phyloP scores from a whole-genome alignment of 1,284 basidiomycete species.

The Austropuccinia psidii region DNA sequence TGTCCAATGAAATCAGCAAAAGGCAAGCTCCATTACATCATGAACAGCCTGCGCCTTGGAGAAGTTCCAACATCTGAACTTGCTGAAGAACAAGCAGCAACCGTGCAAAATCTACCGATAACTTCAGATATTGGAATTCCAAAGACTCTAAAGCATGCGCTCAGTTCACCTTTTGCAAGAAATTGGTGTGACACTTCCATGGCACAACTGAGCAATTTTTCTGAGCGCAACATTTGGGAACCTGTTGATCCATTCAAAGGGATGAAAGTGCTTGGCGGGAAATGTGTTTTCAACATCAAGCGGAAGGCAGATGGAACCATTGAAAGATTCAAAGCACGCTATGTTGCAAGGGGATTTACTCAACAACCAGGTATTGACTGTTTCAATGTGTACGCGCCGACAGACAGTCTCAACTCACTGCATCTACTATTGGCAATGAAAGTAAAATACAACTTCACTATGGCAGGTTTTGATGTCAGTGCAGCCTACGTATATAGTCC shows the following conservation, averaged over 20 bases:
- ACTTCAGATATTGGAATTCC: background rate
- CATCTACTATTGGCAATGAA: background rate
- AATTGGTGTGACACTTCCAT: too few relatives aligned
- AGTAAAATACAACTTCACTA: background rate
- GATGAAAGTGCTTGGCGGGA: background rate
- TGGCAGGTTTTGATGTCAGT: conserved; percentile 1
- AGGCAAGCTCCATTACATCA: background rate
- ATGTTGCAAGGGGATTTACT: background rate
- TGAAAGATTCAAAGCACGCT: background rate
- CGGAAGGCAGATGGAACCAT: background rate
- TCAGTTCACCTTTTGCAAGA: too few relatives aligned
- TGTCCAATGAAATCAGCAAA: background rate
- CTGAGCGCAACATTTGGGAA: too few relatives aligned
- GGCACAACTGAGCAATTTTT: too few relatives aligned
- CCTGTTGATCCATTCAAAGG: background rate
- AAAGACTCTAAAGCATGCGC: background rate
- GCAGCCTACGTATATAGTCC: conserved; percentile 13
- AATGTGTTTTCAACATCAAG: conserved; percentile 14
- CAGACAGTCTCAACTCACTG: background rate
- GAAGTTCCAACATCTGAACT: background rate
- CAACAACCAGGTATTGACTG: conserved; percentile 4
- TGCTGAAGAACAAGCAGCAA: background rate
- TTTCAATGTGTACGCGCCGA: background rate
- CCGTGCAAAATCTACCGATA: background rate
- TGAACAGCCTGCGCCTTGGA: background rate